phyloP scores from a whole-genome alignment of 208 protist species.

The Leptomonas pyrrhocoris region DNA sequence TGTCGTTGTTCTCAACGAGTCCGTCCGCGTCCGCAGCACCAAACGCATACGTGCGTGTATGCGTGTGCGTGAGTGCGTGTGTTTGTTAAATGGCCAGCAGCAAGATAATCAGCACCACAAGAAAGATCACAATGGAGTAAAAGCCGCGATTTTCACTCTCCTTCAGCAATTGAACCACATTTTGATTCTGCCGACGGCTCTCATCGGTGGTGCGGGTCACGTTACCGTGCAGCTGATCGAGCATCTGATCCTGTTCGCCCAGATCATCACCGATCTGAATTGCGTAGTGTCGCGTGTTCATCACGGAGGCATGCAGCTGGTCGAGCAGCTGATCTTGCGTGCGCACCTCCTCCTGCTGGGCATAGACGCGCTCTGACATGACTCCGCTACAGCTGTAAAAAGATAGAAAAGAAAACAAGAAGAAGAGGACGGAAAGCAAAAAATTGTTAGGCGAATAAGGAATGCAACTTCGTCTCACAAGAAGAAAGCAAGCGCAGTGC shows the following conservation, averaged over 20 bases:
- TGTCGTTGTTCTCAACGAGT: no score
- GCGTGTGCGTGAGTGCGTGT: slow-evolving; percentile 22
- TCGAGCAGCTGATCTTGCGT: slow-evolving; percentile 82
- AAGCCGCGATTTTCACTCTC: slow-evolving; percentile 81
- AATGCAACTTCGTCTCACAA: no score
- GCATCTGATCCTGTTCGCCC: slow-evolving; percentile 75
- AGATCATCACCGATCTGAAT: slow-evolving; percentile 77
- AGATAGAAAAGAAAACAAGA: not conserved
- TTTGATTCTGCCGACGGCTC: slow-evolving; percentile 78
- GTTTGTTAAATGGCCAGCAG: slow-evolving; percentile 67
- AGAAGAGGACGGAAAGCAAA: no score
- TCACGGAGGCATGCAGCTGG: slow-evolving; percentile 82
- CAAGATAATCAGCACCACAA: slow-evolving; percentile 73
- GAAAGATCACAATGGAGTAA: slow-evolving; percentile 62
- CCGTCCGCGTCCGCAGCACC: no score
- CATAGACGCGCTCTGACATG: slow-evolving; percentile 22
- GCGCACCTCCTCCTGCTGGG: slow-evolving; percentile 33
- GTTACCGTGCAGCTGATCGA: slow-evolving; percentile 62
- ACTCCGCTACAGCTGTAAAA: not conserved
- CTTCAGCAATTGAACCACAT: slow-evolving; percentile 65
- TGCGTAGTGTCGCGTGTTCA: slow-evolving; percentile 84
- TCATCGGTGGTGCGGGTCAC: slow-evolving; percentile 68
- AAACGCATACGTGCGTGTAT: slow-evolving; percentile 18
- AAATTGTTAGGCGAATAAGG: not conserved
- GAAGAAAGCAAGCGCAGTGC: no score